Evolutionary conservation across 1,139 yeast genomes (phyloP), one percentile per base, ranked within the genome.

Genomic region (Geotrichum fermentans): DNA sequence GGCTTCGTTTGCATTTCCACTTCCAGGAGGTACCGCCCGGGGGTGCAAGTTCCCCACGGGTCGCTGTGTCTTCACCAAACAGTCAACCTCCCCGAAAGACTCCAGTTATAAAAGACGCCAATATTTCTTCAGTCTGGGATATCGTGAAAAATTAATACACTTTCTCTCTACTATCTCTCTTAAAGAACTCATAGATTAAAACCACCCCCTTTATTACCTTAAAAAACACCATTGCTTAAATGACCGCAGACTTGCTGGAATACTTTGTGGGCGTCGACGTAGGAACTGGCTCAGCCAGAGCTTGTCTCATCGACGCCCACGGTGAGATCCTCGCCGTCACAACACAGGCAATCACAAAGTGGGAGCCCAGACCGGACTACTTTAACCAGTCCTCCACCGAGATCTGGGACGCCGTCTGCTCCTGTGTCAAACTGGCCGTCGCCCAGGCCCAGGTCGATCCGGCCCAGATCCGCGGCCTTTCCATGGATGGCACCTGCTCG

Each of bases 401-500:
- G 65, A 92, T 92, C 56, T 92, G 98, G 97, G 78, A 81, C 51
- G 79, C 92, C 41, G 82, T 90, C 56, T 83, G 95, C 62, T 79
- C 74, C 69, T 87, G 96, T 71, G 92, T 87, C 50, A 80, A 79
- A 60, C 72, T 79, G 20, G 82, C 88, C 50, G 68, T 90, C 35
- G 69, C 81, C 28, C 95, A 88, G 51, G 77, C 94, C 4, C 83
- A 82, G 2, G 79, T 89, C 37, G 83, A 83, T 47, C 80, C 86
- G 1, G 61, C 69, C 3, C 73, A 74, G 20, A 83, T 92, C 34
- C 77, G 76, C 60, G 98, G 97, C 51, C 79, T 92, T 57, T 97
- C 97, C 0, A 92, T 90, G 60, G 98, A 92, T 68, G 98, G 97
- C 28, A 92, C 98, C 22, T 92, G 98, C 67, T 92, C 97, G 1